Conservation (phyloP, 2,329 filamentous ascomycete species). For the Leptoxyphium fumago region DNA sequence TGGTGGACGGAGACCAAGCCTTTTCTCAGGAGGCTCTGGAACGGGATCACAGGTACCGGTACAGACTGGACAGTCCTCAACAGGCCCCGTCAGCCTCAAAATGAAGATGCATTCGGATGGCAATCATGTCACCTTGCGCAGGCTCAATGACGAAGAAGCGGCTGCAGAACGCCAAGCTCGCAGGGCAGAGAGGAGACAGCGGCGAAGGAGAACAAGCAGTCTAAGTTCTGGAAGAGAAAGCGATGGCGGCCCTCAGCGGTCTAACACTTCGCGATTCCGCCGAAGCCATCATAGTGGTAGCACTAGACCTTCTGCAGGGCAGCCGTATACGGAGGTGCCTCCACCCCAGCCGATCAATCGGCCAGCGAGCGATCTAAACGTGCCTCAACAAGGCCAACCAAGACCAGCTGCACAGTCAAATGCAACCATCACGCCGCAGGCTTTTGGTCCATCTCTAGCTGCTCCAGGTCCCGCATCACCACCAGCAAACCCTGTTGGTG, state of each 20-base stretch:
- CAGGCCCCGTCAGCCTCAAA: conserved; percentile 42
- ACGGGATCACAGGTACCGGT: conserved; percentile 10
- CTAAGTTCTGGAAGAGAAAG: conserved; percentile 26
- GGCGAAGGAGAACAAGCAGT: conserved; percentile 17
- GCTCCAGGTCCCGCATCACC: conserved; percentile 7
- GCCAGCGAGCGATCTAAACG: conserved; percentile 11
- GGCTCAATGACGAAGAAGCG: conserved; percentile 47
- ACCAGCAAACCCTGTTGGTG: conserved; percentile 3
- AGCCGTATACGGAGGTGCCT: conserved; percentile 16
- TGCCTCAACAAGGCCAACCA: conserved; percentile 10
- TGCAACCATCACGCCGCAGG: background rate
- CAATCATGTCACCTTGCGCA: conserved; percentile 46
- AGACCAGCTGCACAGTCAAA: background rate
- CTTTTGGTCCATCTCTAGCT: background rate
- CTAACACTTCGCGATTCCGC: conserved; percentile 9
- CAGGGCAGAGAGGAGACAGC: conserved; percentile 29
- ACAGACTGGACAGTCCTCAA: conserved; percentile 8
- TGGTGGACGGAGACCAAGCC: background rate
- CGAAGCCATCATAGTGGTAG: conserved; percentile 5
- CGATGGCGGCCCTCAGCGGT: conserved; percentile 6
- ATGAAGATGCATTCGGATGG: conserved; percentile 52
- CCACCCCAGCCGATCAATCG: conserved; percentile 15
- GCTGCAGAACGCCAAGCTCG: conserved; percentile 43
- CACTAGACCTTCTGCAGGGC: conserved; percentile 13
- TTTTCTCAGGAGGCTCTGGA: conserved; percentile 3